Base-by-base conservation (phyloP, 176 grass and related monocot genomes). In the Juncus inflexus region DNA sequence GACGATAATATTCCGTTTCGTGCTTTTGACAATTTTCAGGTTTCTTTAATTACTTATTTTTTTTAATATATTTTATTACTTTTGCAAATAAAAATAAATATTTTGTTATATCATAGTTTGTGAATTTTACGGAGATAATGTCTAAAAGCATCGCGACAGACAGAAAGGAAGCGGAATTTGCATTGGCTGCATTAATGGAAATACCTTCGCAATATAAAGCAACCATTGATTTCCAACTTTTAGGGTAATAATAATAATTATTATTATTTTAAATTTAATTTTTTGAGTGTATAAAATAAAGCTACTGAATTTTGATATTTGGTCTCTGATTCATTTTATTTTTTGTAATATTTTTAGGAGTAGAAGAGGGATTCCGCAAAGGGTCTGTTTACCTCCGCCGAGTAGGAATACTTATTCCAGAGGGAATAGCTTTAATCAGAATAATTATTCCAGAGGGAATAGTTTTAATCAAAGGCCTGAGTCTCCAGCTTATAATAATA, bases 51-150 rank as follows among this genome's bases (percentile, higher is more conserved):
- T 77, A 55, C 50, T 57, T 10, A 50, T 66, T 66, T 52, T 7
- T 28, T 58, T 15, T 60, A 19, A 63, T 63, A 35, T 14, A 14
- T 65, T 12, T 7, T 40, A 65, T 2, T 40, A 12, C 28, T 12
- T 41, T 39, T 41, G 40, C 40, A 41, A 41, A n/a, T 9, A 37
- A 35, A 37, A 40, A 61, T 12, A 3, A 67, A 16, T 66, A 72
- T 40, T 51, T 60, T 77, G 66, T 3, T 76, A 62, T 79, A 74
- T 45, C 84, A 73, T 82, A 97, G 94, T 97, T 97, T 82, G 94
- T 97, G 63, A 97, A 97, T 86, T 97, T 92, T 64, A 97, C 85
- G 0, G 88, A 97, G 56, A 97, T 97, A 60, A 97, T 97, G 94
- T 84, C 94, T 9, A 89, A 86, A 79, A 89, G 67, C 75, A 92